A percentile compares a stretch with the other conserved stretches of the same genome.
Conservation (phyloP, 2,329 filamentous ascomycete genomes). For the Malbranchea zuffiana region DNA sequence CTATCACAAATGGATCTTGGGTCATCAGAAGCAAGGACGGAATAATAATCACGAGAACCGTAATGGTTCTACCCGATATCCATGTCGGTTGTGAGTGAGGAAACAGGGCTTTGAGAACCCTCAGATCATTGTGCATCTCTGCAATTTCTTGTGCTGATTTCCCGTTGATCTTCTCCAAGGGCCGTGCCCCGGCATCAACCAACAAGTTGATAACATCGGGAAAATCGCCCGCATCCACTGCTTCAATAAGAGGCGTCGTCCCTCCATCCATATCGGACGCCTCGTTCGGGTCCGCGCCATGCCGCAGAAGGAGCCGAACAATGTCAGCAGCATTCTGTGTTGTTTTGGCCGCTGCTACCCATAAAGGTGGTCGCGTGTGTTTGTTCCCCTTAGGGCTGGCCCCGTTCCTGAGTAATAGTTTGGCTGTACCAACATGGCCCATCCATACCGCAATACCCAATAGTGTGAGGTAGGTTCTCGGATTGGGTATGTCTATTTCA, state of each 20-base stretch:
- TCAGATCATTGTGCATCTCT: background rate
- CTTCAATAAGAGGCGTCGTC: background rate
- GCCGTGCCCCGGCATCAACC: background rate
- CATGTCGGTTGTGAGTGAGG: background rate
- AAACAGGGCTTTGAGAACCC: background rate
- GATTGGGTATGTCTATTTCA: too few species aligned
- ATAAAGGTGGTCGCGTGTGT: background rate
- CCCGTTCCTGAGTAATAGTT: background rate
- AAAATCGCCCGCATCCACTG: background rate
- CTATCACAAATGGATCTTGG: background rate
- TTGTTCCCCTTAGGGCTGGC: background rate
- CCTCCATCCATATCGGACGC: conserved; percentile 1
- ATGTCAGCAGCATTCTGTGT: background rate
- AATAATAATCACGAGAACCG: background rate
- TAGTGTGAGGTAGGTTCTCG: background rate
- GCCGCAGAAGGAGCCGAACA: conserved; percentile 1
- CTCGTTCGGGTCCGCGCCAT: conserved; percentile 1
- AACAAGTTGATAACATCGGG: background rate
- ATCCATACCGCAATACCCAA: background rate
- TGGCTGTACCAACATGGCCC: background rate
- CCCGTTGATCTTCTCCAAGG: background rate
- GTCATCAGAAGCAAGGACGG: background rate
- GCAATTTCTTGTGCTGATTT: background rate
- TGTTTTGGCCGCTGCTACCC: background rate
- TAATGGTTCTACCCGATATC: background rate